Evolutionary conservation across 495 filamentous ascomycete species (phyloP), one percentile per base, ranked within the genome.

Genomic region (Hyaloscypha hepaticicola): DNA sequence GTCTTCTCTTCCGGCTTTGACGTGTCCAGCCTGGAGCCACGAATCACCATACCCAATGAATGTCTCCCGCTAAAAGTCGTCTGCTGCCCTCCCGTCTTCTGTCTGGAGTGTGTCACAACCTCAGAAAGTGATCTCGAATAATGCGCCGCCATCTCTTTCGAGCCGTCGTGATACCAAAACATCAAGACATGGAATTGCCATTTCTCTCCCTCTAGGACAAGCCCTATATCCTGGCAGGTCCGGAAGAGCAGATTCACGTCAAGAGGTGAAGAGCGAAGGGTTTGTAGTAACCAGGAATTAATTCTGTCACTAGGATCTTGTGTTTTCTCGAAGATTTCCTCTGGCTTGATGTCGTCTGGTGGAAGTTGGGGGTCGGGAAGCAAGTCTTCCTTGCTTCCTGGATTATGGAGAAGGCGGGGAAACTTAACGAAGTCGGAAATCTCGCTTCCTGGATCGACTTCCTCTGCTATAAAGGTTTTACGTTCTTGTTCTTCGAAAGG

Each of bases 81-180:
- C 12, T 9, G 1, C 38, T 45, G 9, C 5, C 19, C 38, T 14
- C 1, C 38, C 16, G 1, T 45, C 3, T 45, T 45, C 38, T 45
- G 1, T 16, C 11, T 3, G 0, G 38, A 45, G 19, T 4, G 11
- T 16, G 38, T 45, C 1, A 0, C 38, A 0, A 19, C 16, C 4
- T 45, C 38, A 19, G 38, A 45, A 0, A 45, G 12, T 4, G 38
- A 16, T 45, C 6, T 45, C 1, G 38, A 45, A 45, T 0, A 19
- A 0, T 45, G 2, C 11, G 9, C 12, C 9, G 38, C 38, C 38
- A 45, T 25, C 21, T 63, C 50, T 45, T 28, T 28, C 1, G 50
- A 53, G 5, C 50, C 50, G 21, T 63, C 45, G 26, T 62, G 27
- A 34, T 60, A 61, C 65, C 58, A 64, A 11, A 51, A 33, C 27